Evolutionary conservation across 2,329 filamentous ascomycete species (phyloP).

Genomic region (Mycosphaerella arachidis): DNA sequence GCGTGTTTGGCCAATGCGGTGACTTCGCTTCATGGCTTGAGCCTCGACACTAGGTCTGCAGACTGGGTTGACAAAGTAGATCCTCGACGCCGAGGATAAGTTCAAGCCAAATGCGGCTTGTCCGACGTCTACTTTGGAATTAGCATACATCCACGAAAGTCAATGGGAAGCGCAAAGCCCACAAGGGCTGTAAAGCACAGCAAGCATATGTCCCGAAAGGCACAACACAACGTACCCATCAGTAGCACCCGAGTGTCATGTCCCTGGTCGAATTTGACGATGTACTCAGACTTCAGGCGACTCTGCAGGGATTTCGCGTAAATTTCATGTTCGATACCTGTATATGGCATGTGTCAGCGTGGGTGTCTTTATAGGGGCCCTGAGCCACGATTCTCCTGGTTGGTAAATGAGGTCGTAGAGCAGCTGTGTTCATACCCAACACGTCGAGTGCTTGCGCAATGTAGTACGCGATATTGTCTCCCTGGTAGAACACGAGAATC

Average conservation of each 20-base stretch:
- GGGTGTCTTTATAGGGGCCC: too few relatives aligned
- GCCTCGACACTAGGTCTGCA: slow-evolving; percentile 79
- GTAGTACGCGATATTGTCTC: slow-evolving; percentile 81
- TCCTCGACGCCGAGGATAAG: slow-evolving; percentile 63
- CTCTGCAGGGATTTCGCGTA: slow-evolving; percentile 61
- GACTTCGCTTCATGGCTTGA: slow-evolving; percentile 85
- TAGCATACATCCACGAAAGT: too few relatives aligned
- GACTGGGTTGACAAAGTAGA: slow-evolving; percentile 87
- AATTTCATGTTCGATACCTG: slow-evolving; percentile 54
- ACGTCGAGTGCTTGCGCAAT: slow-evolving; percentile 78
- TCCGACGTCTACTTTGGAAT: slow-evolving; percentile 47
- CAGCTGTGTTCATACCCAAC: slow-evolving; percentile 37
- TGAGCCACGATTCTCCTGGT: too few relatives aligned
- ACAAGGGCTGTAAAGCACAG: too few relatives aligned
- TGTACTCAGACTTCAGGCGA: slow-evolving; percentile 62
- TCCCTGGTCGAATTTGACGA: slow-evolving; percentile 71
- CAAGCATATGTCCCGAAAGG: too few relatives aligned
- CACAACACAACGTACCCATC: slow-evolving; percentile 78
- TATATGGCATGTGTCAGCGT: too few relatives aligned
- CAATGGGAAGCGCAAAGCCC: too few relatives aligned
- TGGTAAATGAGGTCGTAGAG: too few relatives aligned
- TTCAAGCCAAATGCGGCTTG: slow-evolving; percentile 78
- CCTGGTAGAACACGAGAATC: slow-evolving; percentile 88
- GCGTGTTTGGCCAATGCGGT: slow-evolving; percentile 77
- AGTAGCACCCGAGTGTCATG: slow-evolving; percentile 69